These are phyloP conservation scores for Halophytophthora polymorphica DNA, from an alignment of 352 stramenopile species.

Conservation along the genomic window DNA sequence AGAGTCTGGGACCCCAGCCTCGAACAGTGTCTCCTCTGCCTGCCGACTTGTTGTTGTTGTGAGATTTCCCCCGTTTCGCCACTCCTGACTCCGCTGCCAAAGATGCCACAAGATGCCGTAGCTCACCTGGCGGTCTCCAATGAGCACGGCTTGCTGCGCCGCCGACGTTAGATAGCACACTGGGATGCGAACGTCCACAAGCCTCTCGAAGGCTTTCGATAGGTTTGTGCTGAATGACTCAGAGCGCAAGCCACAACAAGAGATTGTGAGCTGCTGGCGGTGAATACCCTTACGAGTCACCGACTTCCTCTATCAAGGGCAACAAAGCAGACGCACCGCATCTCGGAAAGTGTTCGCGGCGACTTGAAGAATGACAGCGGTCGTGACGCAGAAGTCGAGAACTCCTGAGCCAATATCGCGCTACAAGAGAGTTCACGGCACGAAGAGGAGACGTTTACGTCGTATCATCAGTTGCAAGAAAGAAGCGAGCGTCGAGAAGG, in stretches of 20 bases:
- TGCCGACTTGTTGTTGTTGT: conserved; percentile 1
- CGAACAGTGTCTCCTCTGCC: neutral
- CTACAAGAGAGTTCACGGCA: neutral
- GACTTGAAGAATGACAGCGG: too few species aligned
- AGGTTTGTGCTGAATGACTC: conserved; percentile 30
- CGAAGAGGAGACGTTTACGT: neutral
- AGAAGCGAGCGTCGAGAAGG: too few species aligned
- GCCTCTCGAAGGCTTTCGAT: conserved; percentile 18
- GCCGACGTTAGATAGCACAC: conserved; percentile 13
- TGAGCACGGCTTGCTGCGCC: conserved; percentile 25
- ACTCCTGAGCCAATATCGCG: neutral
- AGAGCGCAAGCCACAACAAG: neutral
- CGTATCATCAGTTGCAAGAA: neutral
- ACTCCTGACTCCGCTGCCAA: conserved; percentile 27
- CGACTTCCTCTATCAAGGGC: too few species aligned
- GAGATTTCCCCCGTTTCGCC: conserved; percentile 1
- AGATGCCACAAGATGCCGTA: conserved; percentile 56
- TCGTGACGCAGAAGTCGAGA: neutral
- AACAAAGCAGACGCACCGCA: too few species aligned
- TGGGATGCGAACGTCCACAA: conserved; percentile 7
- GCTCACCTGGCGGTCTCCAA: conserved; percentile 41
- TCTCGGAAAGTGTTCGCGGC: too few species aligned
- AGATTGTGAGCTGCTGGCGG: neutral
- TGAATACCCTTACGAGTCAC: too few species aligned
- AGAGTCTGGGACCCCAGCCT: neutral